Percentiles rank a stretch among this genome's conserved stretches.
Evolutionary conservation across 1,139 yeast species (phyloP).

Genomic region (Diutina scorzettiae): DNA sequence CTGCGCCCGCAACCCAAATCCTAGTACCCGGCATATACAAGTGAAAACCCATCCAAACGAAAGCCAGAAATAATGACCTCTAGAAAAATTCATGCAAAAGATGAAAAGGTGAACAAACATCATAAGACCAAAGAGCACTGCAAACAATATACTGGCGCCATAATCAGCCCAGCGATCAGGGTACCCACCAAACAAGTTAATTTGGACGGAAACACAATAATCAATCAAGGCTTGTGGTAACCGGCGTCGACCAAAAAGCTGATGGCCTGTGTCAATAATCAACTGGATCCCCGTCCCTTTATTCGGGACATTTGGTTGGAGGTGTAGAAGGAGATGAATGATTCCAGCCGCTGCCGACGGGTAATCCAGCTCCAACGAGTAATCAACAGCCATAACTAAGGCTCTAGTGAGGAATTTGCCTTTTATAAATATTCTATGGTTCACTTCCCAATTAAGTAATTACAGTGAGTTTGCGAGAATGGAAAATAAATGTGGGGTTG

Average conservation of each 20-base stretch:
- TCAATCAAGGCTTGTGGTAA: slow-evolving; percentile 23
- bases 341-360: not conserved
- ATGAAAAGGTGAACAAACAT: slow-evolving; percentile 35
- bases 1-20: slow-evolving; percentile 48
- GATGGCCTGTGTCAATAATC: not conserved
- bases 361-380: not conserved
- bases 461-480: no score
- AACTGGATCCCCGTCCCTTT: slow-evolving; percentile 1
- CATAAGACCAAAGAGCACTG: slow-evolving; percentile 41
- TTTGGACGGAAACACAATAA: slow-evolving; percentile 29
- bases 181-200: slow-evolving; percentile 54
- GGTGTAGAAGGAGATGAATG: not conserved
- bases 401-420: not conserved
- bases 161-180: slow-evolving; percentile 37
- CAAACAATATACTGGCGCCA: slow-evolving; percentile 52
- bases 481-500: not conserved
- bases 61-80: slow-evolving; percentile 58
- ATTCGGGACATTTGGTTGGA: not conserved
- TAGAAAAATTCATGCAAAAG: slow-evolving; percentile 35
- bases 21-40: slow-evolving; percentile 18
- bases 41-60: slow-evolving; percentile 43
- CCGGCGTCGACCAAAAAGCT: not conserved
- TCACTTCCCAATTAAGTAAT: not conserved
- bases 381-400: not conserved
- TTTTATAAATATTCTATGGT: not conserved